A percentile compares a stretch with the other conserved stretches of the same genome.
Evolutionary conservation across 2,329 filamentous ascomycete genomes (phyloP).

Genomic region (Aspergillus sclerotialis): DNA sequence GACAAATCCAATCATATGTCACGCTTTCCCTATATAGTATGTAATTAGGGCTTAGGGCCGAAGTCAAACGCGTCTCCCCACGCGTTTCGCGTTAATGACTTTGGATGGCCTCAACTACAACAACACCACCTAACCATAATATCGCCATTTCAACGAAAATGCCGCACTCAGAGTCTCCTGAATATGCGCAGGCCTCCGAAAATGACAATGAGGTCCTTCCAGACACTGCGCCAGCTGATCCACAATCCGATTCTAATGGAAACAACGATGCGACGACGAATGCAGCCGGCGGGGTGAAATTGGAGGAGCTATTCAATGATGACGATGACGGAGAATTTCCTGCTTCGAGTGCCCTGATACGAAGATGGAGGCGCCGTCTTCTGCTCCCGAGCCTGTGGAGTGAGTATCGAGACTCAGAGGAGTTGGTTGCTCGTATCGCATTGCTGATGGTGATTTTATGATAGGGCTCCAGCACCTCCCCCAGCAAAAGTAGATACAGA

Average conservation of each 20-base stretch:
- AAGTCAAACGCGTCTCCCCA: conserved; percentile 14
- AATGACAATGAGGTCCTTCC: conserved; percentile 35
- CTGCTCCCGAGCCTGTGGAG: conserved; percentile 29
- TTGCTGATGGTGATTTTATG: conserved; percentile 6
- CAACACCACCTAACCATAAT: no score
- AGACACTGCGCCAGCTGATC: conserved; percentile 28
- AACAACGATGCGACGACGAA: conserved; percentile 9
- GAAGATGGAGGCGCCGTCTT: conserved; percentile 37
- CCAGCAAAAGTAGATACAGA: conserved; percentile 62
- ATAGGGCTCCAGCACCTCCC: conserved; percentile 30
- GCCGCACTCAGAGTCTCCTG: conserved; percentile 31
- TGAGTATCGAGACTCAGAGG: conserved; percentile 18
- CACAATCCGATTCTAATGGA: conserved; percentile 4
- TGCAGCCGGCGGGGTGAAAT: conserved; percentile 27
- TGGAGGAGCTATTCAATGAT: conserved; percentile 56
- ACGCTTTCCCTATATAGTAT: no score
- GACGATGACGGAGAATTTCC: conserved; percentile 52
- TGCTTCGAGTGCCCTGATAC: conserved; percentile 43
- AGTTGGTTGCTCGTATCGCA: neutral
- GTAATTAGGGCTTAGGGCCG: conserved; percentile 19
- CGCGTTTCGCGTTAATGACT: conserved; percentile 18
- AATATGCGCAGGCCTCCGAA: conserved; percentile 33
- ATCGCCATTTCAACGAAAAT: conserved; percentile 21
- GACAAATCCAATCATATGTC: no score
- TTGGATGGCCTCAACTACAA: neutral